These are phyloP conservation scores for Biscogniauxia marginata DNA, from an alignment of 2,329 filamentous ascomycete species.

Conservation along the genomic window DNA sequence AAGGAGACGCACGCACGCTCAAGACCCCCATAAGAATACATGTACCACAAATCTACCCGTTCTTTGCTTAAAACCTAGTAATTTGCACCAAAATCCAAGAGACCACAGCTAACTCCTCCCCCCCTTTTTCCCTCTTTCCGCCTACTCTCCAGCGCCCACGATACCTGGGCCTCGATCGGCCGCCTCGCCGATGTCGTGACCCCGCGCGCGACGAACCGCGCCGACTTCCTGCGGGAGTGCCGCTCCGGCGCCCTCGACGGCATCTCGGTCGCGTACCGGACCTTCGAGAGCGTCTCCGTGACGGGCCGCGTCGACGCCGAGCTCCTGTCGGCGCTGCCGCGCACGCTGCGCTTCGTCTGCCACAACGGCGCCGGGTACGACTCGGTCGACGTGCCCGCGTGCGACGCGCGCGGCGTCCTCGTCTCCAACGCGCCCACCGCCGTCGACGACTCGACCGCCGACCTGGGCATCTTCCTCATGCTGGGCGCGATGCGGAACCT, in stretches of 20 bases:
- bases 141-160: constrained; percentile 54
- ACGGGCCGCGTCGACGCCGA: constrained; percentile 72
- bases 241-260: constrained; percentile 64
- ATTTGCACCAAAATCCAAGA: background rate
- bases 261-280: constrained; percentile 66
- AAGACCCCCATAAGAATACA: no score
- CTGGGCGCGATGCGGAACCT: constrained; percentile 77
- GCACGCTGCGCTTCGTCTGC: constrained; percentile 55
- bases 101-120: background rate
- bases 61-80: no score
- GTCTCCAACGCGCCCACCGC: constrained; percentile 82
- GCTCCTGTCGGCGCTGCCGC: constrained; percentile 58
- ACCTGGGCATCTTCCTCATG: constrained; percentile 77
- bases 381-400: constrained; percentile 72
- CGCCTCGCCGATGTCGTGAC: constrained; percentile 63
- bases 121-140: background rate
- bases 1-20: no score
- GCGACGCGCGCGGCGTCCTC: constrained; percentile 62
- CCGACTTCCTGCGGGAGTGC: constrained; percentile 69
- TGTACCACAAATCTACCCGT: no score
- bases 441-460: constrained; percentile 80
- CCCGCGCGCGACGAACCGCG: constrained; percentile 60
- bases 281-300: constrained; percentile 46
- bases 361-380: constrained; percentile 81
- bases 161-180: constrained; percentile 61